Evolutionary conservation across 192 early-diverging fungal genomes (phyloP), one percentile per base, ranked within the genome.

Genomic region (Linnemannia exigua): DNA sequence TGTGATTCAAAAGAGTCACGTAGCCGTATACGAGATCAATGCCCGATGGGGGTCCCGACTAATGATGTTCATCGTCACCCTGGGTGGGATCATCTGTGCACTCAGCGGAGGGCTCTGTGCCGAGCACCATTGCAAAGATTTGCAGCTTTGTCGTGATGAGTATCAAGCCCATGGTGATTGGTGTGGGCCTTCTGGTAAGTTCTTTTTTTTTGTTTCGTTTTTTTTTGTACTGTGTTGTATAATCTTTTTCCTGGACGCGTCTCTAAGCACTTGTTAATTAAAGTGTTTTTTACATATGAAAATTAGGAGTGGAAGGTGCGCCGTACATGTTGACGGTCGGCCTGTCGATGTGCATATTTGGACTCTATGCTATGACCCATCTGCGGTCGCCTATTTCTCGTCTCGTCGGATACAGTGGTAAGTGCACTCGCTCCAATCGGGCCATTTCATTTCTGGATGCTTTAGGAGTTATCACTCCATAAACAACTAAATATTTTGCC

Each of bases 361-460:
- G 82, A 19, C 22, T 84, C 15, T 78, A 84, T 35, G 76, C 82
- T 4, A 51, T 84, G 67, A 33, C 16, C 19, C 48, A 79, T 66
- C 68, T 84, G 28, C 82, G 73, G 6, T 70, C 72, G 0, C 82
- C 82, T 1, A 75, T 69, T 46, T 84, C 82, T 5, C 76, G 82
- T 16, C 67, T 84, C 1, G 82, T 84, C 67, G 82, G 82, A 41
- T 84, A 84, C 28, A 84, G 82, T 67, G 82, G 82, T 84, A 79
- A 78, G 76, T 9, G 41, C 35, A 48, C 54, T 17, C 22, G 0
- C 12, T 52, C n/a, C n/a, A n/a, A n/a, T n/a, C n/a, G n/a, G n/a
- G n/a, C n/a, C n/a, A n/a, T n/a, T 37, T 52, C 51, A 70, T 28
- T 36, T 69, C 41, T 52, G 19, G 5, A 1, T 28, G 47, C 5